Conservation (phyloP, 768 basidiomycete genomes). For the Rickenella mellea region DNA sequence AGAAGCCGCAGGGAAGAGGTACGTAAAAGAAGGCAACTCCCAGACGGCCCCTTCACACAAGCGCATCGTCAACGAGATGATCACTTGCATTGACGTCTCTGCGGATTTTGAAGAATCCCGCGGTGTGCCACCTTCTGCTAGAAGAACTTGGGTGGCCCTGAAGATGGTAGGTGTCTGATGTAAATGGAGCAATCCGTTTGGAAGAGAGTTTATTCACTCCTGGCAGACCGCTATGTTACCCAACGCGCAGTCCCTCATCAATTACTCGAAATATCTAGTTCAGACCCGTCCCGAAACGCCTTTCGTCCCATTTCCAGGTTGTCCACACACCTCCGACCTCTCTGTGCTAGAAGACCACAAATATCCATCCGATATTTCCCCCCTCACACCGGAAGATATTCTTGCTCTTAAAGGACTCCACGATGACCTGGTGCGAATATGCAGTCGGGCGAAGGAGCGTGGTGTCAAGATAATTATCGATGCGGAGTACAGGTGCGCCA, state of each 20-base stretch:
- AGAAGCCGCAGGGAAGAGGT: slow-evolving; percentile 28
- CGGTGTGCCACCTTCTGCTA: slow-evolving; percentile 9
- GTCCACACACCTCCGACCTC: slow-evolving; percentile 49
- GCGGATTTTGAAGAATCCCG: slow-evolving; percentile 67
- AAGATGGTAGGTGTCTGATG: slow-evolving; percentile 57
- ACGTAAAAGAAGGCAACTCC: not conserved
- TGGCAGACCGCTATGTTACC: slow-evolving; percentile 54
- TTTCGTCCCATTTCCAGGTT: slow-evolving; percentile 59
- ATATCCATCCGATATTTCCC: slow-evolving; percentile 9
- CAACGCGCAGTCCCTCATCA: slow-evolving; percentile 47
- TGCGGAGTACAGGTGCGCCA: slow-evolving; percentile 65
- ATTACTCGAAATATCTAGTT: slow-evolving; percentile 50
- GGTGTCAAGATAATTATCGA: slow-evolving; percentile 71
- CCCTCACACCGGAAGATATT: slow-evolving; percentile 48
- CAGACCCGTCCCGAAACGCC: slow-evolving; percentile 26
- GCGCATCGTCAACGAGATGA: slow-evolving; percentile 64
- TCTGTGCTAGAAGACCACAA: slow-evolving; percentile 29
- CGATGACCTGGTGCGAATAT: slow-evolving; percentile 54
- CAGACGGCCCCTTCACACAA: slow-evolving; percentile 35
- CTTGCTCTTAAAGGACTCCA: slow-evolving; percentile 50
- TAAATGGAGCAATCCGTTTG: not conserved
- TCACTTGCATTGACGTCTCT: slow-evolving; percentile 66
- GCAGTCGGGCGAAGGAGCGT: slow-evolving; percentile 46
- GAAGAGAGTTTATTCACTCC: not conserved
- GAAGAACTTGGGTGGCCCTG: slow-evolving; percentile 68